Conservation (phyloP, 2,329 filamentous ascomycete species). For the Calonectria crousiana region DNA sequence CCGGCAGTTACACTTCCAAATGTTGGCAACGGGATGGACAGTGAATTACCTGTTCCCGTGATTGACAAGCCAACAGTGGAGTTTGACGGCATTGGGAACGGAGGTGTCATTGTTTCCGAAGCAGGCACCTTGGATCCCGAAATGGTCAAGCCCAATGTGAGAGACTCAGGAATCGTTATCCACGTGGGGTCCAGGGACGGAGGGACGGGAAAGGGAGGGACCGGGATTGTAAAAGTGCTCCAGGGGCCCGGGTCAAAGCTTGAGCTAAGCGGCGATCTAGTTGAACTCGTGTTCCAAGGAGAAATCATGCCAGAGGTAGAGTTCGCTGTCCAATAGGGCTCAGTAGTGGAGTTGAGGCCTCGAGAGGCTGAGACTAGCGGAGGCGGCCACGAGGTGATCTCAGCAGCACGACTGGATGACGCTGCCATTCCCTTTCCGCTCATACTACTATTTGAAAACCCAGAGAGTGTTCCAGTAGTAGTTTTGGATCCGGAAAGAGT, state of each 20-base stretch:
- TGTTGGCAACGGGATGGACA: background rate
- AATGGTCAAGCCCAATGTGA: constrained; percentile 3
- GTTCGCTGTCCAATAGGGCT: background rate
- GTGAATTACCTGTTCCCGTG: constrained; percentile 9
- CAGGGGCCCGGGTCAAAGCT: background rate
- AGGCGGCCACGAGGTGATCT: constrained; percentile 8
- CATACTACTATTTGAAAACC: constrained; percentile 16
- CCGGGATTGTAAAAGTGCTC: background rate
- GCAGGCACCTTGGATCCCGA: constrained; percentile 19
- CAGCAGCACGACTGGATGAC: constrained; percentile 35
- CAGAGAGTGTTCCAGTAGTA: constrained; percentile 16
- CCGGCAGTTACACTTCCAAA: background rate
- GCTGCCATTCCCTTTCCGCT: constrained; percentile 22
- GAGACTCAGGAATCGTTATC: background rate
- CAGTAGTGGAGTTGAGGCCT: constrained; percentile 21
- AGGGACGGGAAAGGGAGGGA: background rate
- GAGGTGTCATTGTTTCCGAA: constrained; percentile 18
- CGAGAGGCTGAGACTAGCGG: constrained; percentile 10
- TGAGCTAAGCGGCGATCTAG: background rate
- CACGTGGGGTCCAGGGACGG: background rate
- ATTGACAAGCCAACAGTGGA: constrained; percentile 22
- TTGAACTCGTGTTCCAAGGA: background rate
- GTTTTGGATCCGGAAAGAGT: background rate
- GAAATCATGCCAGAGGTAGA: background rate
- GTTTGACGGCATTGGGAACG: constrained; percentile 33